phyloP scores from a whole-genome alignment of 2,329 filamentous ascomycete genomes.

The Calonectria naviculata region DNA sequence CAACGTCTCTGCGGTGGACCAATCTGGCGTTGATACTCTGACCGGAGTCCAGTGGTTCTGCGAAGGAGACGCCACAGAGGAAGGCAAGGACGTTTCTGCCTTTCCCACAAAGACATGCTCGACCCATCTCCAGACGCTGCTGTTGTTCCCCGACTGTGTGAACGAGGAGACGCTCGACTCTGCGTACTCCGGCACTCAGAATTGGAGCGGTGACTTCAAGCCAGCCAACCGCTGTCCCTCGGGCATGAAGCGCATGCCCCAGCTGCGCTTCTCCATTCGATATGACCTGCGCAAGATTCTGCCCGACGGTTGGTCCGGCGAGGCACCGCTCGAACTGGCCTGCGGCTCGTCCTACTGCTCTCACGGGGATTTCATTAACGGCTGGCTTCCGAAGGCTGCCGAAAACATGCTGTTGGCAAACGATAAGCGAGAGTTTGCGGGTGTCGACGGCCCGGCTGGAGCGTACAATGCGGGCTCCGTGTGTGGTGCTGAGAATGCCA shows the following conservation, averaged over 20 bases:
- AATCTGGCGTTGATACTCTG: slow-evolving; percentile 1
- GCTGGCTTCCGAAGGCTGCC: slow-evolving; percentile 51
- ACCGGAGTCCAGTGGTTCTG: too few relatives aligned
- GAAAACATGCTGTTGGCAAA: slow-evolving; percentile 15
- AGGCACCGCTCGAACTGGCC: slow-evolving; percentile 53
- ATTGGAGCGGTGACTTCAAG: slow-evolving; percentile 9
- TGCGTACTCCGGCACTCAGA: slow-evolving; percentile 30
- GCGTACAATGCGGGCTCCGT: slow-evolving; percentile 1
- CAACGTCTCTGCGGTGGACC: slow-evolving; percentile 35
- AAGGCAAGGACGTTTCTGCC: too few relatives aligned
- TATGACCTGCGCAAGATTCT: slow-evolving; percentile 54
- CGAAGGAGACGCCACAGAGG: too few relatives aligned
- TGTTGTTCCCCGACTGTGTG: slow-evolving; percentile 40
- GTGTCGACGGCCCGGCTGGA: slow-evolving; percentile 5
- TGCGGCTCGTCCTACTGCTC: slow-evolving; percentile 51
- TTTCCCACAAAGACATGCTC: slow-evolving; percentile 24
- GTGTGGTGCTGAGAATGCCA: not conserved
- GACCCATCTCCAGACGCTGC: slow-evolving; percentile 34
- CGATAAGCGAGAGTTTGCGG: slow-evolving; percentile 17
- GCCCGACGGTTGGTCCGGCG: slow-evolving; percentile 54
- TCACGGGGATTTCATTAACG: slow-evolving; percentile 60
- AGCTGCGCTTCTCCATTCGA: slow-evolving; percentile 57
- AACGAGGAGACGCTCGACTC: slow-evolving; percentile 32
- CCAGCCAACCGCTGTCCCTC: slow-evolving; percentile 49
- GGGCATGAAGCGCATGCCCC: slow-evolving; percentile 55